phyloP scores from a whole-genome alignment of 129 eudicot genomes.

The Arctium minus region DNA sequence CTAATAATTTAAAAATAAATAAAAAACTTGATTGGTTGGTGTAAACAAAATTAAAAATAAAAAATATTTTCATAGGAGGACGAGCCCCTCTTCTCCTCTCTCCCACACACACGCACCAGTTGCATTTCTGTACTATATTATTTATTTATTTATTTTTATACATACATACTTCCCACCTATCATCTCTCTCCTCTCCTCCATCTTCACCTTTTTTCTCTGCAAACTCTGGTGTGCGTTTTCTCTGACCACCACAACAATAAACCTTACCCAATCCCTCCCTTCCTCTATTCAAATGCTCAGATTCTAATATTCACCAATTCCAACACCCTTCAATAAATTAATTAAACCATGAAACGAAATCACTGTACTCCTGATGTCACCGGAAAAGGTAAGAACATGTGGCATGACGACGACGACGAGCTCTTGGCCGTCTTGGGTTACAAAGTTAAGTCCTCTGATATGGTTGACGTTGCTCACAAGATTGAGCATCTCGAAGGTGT shows the following conservation, averaged over 20 bases:
- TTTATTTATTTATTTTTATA: too few species aligned
- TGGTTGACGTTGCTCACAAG: constrained; percentile 80
- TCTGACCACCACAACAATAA: constrained; percentile 20
- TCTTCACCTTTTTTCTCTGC: constrained; percentile 25
- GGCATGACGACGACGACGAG: constrained; percentile 56
- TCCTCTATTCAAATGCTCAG: constrained; percentile 8
- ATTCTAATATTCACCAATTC: constrained; percentile 20
- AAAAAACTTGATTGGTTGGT: too few species aligned
- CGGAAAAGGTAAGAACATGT: constrained; percentile 31
- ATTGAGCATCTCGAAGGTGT: constrained; percentile 61
- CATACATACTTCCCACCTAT: constrained; percentile 12
- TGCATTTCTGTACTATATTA: constrained; percentile 24
- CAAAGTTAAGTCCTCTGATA: constrained; percentile 65
- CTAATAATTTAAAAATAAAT: too few species aligned
- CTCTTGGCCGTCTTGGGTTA: constrained; percentile 69
- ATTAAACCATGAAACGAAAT: constrained; percentile 32
- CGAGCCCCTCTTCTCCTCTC: too few species aligned
- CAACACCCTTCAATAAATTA: background rate
- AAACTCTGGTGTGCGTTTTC: constrained; percentile 10
- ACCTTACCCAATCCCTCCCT: constrained; percentile 34
- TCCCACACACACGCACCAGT: background rate
- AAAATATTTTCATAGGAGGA: too few species aligned
- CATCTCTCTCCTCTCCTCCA: constrained; percentile 14
- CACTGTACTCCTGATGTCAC: background rate
- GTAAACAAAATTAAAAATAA: too few species aligned